Evolutionary conservation across 2,329 filamentous ascomycete genomes (phyloP), one percentile per base, ranked within the genome.

Genomic region (Cadophora gregata): DNA sequence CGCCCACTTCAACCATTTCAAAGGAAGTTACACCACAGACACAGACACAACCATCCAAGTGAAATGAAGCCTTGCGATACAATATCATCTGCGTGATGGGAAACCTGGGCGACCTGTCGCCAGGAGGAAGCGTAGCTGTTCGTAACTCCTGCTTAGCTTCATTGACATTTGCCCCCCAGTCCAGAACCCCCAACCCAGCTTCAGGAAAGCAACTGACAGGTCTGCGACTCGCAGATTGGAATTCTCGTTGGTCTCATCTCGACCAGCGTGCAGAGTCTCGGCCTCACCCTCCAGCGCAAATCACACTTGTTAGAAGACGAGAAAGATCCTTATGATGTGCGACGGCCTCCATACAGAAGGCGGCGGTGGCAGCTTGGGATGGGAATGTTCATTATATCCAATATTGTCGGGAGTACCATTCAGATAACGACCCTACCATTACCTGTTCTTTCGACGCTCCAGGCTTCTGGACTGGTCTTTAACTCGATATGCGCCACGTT

Each of bases 241-340:
- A 93, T 99, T 77, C 81, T 97, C 70, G 95, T 97, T 77, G 96
- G 96, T 74, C 86, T 99, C 71, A 79, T 97, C 73, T 98, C 95
- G 66, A 97, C 96, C 67, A 96, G 93, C 78, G 88, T 98, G 27
- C 96, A 99, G 80, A 97, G 94, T 78, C 84, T 99, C 75, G 96
- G 96, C 72, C 86, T 99, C 71, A 99, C 96, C 36, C 86, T 99
- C 29, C 96, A 99, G 81, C 93, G 96, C 78, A 98, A 99, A 81
- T 98, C 96, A 70, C 96, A 99, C 81, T 90, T 99, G 73, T 89
- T 98, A 77, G 96, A 99, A 83, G 96, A 99, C 81, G 93, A 96
- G 82, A 97, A 97, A 61, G 83, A 85, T 33, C 85, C 85, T 8
- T 90, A 93, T 78, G 88, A 96, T 80, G 83, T 90, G 67, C 90